phyloP scores from a whole-genome alignment of 768 basidiomycete genomes.

The Scleroderma bovista region DNA sequence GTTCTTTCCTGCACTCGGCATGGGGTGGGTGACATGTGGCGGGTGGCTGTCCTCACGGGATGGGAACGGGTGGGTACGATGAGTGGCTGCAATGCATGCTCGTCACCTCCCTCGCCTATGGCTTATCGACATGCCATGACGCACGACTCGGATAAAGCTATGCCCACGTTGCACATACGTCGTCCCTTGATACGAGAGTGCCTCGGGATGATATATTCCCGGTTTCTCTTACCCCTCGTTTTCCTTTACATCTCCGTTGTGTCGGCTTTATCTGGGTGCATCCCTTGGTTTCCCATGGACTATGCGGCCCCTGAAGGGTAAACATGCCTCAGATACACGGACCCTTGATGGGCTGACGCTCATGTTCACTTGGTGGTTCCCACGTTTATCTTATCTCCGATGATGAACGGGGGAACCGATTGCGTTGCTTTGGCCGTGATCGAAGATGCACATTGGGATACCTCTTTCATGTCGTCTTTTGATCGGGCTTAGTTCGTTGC shows the following conservation, averaged over 20 bases:
- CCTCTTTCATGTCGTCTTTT: conserved; percentile 1
- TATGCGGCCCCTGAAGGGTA: background rate
- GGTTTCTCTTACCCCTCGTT: conserved; percentile 12
- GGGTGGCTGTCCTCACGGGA: background rate
- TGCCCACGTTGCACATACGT: background rate
- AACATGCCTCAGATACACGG: background rate
- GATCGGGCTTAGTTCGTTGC: background rate
- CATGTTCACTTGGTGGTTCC: conserved; percentile 13
- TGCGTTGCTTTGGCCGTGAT: background rate
- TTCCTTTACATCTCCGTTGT: conserved; percentile 16
- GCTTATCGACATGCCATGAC: background rate
- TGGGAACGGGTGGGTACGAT: background rate
- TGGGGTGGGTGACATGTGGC: background rate
- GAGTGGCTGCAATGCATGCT: background rate
- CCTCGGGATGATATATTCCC: too few relatives aligned
- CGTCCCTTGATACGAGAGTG: too few relatives aligned
- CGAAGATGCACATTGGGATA: background rate
- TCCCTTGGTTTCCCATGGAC: conserved; percentile 7
- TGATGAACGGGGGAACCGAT: background rate
- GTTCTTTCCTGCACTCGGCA: background rate
- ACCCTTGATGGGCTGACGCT: conserved; percentile 10
- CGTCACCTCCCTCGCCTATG: background rate
- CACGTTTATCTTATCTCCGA: conserved; percentile 23
- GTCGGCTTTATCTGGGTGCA: background rate
- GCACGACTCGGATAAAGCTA: background rate